These are phyloP conservation scores for Fusarium irregulare DNA, from an alignment of 2,329 filamentous ascomycete species.

Conservation along the genomic window DNA sequence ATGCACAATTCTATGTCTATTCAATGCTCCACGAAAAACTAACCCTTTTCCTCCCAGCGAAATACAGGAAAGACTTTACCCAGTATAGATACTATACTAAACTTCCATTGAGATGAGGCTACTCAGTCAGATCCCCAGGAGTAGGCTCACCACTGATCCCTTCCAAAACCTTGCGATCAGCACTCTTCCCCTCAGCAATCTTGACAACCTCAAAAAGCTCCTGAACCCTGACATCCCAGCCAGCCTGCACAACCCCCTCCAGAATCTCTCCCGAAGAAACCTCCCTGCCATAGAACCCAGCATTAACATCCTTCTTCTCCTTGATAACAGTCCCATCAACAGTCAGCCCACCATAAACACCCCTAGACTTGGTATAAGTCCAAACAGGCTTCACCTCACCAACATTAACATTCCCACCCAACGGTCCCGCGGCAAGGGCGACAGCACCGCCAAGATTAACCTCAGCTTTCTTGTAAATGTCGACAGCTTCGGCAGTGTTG, in stretches of 20 bases:
- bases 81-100: too few relatives aligned
- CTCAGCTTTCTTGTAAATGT: conserved; percentile 1
- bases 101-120: not conserved
- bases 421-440: conserved; percentile 1
- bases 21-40: too few relatives aligned
- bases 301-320: conserved; percentile 2
- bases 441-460: conserved; percentile 14
- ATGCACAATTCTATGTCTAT: too few relatives aligned
- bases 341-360: conserved; percentile 16
- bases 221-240: not conserved
- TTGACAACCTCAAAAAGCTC: conserved; percentile 4
- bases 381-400: conserved; percentile 10
- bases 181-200: not conserved
- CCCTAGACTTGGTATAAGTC: conserved; percentile 8
- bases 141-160: not conserved
- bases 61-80: too few relatives aligned
- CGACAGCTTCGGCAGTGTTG: conserved; percentile 8
- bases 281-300: not conserved
- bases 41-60: too few relatives aligned
- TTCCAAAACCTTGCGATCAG: not conserved
- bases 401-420: conserved; percentile 2
- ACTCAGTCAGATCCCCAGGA: not conserved
- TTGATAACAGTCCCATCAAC: conserved; percentile 5
- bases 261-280: conserved; percentile 5
- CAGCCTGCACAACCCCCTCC: not conserved